phyloP scores from a whole-genome alignment of 108 stramenopile genomes.

The Cyclotella sp. region DNA sequence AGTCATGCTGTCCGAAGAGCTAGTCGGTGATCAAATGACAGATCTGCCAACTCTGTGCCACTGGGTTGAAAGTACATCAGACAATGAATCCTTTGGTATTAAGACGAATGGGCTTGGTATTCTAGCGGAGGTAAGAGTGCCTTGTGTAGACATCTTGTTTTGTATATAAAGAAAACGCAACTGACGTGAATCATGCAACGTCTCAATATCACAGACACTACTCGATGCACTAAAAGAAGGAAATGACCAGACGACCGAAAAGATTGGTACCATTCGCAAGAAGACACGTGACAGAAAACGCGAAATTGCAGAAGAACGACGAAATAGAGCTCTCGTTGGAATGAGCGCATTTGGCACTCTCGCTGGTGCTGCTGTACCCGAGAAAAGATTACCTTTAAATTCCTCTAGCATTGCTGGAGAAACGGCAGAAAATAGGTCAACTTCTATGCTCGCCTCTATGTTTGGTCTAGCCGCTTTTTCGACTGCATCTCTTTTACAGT shows the following conservation, averaged over 20 bases:
- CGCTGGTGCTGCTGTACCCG: slow-evolving; percentile 30
- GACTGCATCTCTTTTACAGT: slow-evolving; percentile 3
- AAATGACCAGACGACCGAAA: slow-evolving; percentile 46
- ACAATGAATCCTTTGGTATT: slow-evolving; percentile 54
- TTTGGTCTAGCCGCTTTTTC: slow-evolving; percentile 50
- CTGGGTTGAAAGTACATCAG: slow-evolving; percentile 89
- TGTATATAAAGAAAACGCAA: background rate
- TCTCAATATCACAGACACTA: slow-evolving; percentile 44
- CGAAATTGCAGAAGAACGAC: slow-evolving; percentile 78
- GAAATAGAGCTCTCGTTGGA: slow-evolving; percentile 68
- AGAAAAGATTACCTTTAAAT: background rate
- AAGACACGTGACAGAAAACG: slow-evolving; percentile 82
- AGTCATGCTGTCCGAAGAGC: slow-evolving; percentile 1
- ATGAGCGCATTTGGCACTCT: slow-evolving; percentile 63
- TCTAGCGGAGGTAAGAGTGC: slow-evolving; percentile 57
- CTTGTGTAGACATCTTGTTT: background rate
- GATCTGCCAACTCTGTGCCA: slow-evolving; percentile 66
- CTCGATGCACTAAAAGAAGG: slow-evolving; percentile 70
- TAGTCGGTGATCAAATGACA: background rate
- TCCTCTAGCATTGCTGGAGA: slow-evolving; percentile 16
- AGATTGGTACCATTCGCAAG: slow-evolving; percentile 51
- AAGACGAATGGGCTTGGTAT: slow-evolving; percentile 70
- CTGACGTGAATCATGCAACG: background rate
- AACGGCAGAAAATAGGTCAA: slow-evolving; percentile 43
- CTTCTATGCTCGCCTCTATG: slow-evolving; percentile 60